A percentile compares a stretch with the other conserved stretches of the same genome.
These are phyloP conservation scores for Clohesyomyces aquaticus DNA, from an alignment of 495 filamentous ascomycete species.

Conservation along the genomic window DNA sequence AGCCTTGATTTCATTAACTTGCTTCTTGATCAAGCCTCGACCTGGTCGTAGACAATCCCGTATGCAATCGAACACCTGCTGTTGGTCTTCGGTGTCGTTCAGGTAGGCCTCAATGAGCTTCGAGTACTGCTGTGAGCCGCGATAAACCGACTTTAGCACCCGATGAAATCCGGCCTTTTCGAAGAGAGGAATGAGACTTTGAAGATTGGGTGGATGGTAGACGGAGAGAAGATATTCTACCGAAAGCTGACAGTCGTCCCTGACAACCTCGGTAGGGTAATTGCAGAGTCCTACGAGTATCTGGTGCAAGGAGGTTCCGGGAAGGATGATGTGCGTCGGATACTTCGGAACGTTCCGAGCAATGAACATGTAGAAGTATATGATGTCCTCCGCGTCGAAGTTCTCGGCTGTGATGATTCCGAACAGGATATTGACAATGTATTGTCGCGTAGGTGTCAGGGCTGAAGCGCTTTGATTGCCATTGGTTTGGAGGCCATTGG, in stretches of 20 bases:
- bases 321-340: constrained; percentile 89
- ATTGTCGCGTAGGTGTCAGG: constrained; percentile 82
- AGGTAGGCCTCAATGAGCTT: constrained; percentile 81
- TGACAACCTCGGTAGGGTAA: constrained; percentile 77
- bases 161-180: constrained; percentile 83
- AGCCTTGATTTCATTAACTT: constrained; percentile 71
- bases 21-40: constrained; percentile 70
- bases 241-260: constrained; percentile 93
- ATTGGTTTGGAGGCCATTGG: constrained; percentile 47
- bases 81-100: constrained; percentile 76
- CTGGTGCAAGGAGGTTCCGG: constrained; percentile 79
- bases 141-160: constrained; percentile 89
- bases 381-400: constrained; percentile 78
- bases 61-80: constrained; percentile 76
- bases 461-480: constrained; percentile 25
- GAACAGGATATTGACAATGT: constrained; percentile 83
- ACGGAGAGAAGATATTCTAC: constrained; percentile 92
- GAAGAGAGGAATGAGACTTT: constrained; percentile 74
- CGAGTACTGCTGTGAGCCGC: constrained; percentile 76
- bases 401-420: constrained; percentile 78
- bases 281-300: constrained; percentile 82
- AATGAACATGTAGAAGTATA: constrained; percentile 98
- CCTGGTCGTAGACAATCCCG: constrained; percentile 76
- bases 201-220: constrained; percentile 84
- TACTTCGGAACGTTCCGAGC: constrained; percentile 96